A percentile compares a stretch with the other conserved stretches of the same genome.
Conservation (phyloP, 2,329 filamentous ascomycete species). For the Huntiella decipiens region DNA sequence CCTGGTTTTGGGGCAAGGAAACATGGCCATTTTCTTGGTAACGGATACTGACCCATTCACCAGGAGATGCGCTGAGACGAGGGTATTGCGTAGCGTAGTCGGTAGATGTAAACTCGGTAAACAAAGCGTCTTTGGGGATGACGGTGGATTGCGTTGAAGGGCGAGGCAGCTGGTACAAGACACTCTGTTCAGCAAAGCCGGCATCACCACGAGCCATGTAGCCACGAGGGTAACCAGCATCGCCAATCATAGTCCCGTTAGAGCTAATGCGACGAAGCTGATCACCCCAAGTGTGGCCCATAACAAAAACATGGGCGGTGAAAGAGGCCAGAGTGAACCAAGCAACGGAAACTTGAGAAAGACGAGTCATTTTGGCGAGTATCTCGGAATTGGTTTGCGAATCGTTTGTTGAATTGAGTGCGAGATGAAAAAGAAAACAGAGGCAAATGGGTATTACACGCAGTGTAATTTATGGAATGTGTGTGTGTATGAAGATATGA, state of each 20-base stretch:
- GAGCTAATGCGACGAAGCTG: conserved; percentile 48
- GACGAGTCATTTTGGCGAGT: background rate
- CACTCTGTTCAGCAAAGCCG: conserved; percentile 36
- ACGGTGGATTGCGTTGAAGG: conserved; percentile 27
- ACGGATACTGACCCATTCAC: conserved; percentile 45
- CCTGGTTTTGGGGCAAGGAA: conserved; percentile 34
- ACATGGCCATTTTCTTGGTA: conserved; percentile 67
- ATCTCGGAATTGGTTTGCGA: background rate
- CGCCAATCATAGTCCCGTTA: conserved; percentile 54
- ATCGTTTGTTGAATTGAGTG: conserved; percentile 1
- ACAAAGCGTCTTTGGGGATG: conserved; percentile 29
- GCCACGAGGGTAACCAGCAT: conserved; percentile 56
- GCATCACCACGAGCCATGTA: conserved; percentile 39
- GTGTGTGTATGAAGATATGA: too few relatives aligned
- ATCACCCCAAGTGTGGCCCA: conserved; percentile 70
- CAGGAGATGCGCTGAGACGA: conserved; percentile 38
- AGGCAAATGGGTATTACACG: background rate
- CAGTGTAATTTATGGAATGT: too few relatives aligned
- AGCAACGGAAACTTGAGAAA: background rate
- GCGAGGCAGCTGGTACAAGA: conserved; percentile 44
- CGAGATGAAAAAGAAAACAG: conserved; percentile 8
- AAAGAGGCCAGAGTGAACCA: background rate
- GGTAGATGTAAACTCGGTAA: conserved; percentile 44
- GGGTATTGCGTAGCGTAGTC: conserved; percentile 41
- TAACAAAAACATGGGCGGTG: conserved; percentile 2